Evolutionary conservation across 2,329 filamentous ascomycete species (phyloP).

Genomic region (Ascochyta clinopodiicola): DNA sequence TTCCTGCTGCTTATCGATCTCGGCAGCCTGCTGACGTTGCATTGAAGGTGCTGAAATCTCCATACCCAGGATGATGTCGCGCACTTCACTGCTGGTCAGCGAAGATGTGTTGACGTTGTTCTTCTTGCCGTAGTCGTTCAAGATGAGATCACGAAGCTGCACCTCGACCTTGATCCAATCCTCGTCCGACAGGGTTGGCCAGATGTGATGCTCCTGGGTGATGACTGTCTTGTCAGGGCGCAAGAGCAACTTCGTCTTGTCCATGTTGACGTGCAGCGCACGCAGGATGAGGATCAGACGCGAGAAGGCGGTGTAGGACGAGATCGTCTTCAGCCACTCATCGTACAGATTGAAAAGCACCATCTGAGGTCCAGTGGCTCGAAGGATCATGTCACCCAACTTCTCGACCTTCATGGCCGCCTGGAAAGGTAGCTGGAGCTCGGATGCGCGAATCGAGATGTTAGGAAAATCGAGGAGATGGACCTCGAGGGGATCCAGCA

Average conservation of each 20-base stretch:
- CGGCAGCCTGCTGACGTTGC: slow-evolving; percentile 96
- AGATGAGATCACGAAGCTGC: slow-evolving; percentile 89
- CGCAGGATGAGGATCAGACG: slow-evolving; percentile 91
- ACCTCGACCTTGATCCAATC: slow-evolving; percentile 99
- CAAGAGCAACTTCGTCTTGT: slow-evolving; percentile 96
- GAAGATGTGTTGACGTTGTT: slow-evolving; percentile 99
- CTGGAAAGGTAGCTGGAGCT: slow-evolving; percentile 97
- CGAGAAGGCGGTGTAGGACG: slow-evolving; percentile 98
- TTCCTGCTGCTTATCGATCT: slow-evolving; percentile 98
- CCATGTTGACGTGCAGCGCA: slow-evolving; percentile 94
- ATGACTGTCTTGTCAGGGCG: slow-evolving; percentile 98
- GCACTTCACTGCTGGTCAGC: slow-evolving; percentile 93
- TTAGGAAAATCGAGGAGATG: slow-evolving; percentile 98
- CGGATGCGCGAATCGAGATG: slow-evolving; percentile 96
- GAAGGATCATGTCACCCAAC: slow-evolving; percentile 97
- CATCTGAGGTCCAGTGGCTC: slow-evolving; percentile 99
- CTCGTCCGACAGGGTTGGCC: slow-evolving; percentile 91
- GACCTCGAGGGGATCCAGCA: slow-evolving; percentile 95
- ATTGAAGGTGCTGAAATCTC: slow-evolving; percentile 97
- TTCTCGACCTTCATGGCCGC: slow-evolving; percentile 99
- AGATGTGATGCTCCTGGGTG: slow-evolving; percentile 98
- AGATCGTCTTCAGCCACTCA: slow-evolving; percentile 98
- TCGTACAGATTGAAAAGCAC: slow-evolving; percentile 99
- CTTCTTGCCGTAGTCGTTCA: slow-evolving; percentile 99
- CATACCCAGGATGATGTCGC: slow-evolving; percentile 99